Evolutionary conservation across 176 grass and related monocot species (phyloP), one percentile per base, ranked within the genome.

Genomic region (Zoysia japonica): DNA sequence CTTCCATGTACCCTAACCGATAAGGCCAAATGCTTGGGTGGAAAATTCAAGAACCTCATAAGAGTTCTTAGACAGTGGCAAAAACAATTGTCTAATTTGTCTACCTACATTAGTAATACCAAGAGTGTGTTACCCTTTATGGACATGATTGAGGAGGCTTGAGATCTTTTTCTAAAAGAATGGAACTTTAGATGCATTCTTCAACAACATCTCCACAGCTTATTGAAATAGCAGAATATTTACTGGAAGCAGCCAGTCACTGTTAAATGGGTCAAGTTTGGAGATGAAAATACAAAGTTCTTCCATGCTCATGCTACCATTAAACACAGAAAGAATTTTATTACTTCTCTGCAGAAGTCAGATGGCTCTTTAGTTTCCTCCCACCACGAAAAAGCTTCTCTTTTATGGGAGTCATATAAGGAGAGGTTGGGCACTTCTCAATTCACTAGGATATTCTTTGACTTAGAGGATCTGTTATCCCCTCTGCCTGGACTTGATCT

Each of bases 71-170:
- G 2, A 3, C 0, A 2, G 0, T n/a, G 7, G n/a, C 6, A 7
- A 0, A 55, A 17, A 1, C 53, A 17, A 2, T 1, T 59, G 0
- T 19, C 17, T 8, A 59, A 59, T 9, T n/a, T 59, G 0, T 1
- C 56, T 0, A 6, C 8, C 0, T 20, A 17, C 0, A 59, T 59
- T 9, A 0, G 6, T 8, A 59, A 9, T 3, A n/a, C 17, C 1
- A 59, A 59, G 3, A 1, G 6, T 2, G n/a, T 20, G 0, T 6
- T 59, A 0, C 5, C 0, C 0, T 6, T 19, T 0, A 1, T 59
- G 2, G 56, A 59, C 3, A 20, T 9, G 0, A 3, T 59, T 5
- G 56, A 59, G 7, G 56, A 59, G 20, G 2, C 6, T 0, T 20
- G 17, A 20, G 16, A 59, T 9, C 7, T 59, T 0, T 8, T 16